Conservation (phyloP, 2,329 filamentous ascomycete species). For the Gnomoniopsis smithogilvyi region DNA sequence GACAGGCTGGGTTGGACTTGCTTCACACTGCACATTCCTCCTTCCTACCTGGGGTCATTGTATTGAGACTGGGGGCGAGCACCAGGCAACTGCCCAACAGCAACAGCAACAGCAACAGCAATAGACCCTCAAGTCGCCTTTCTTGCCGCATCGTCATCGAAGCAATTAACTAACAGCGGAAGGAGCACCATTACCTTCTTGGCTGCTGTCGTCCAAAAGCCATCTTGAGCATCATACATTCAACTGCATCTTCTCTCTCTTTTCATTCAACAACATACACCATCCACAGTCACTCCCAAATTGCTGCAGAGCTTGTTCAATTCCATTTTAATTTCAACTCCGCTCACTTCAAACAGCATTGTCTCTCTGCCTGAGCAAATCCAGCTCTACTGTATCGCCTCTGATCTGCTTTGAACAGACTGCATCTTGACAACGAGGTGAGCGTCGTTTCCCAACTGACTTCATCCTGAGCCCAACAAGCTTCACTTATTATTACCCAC, state of each 20-base stretch:
- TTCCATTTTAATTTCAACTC: constrained; percentile 49
- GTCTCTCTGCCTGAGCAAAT: constrained; percentile 21
- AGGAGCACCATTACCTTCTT: background rate
- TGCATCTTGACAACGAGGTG: constrained; percentile 12
- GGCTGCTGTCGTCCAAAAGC: no score
- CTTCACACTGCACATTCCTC: background rate
- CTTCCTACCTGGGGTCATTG: background rate
- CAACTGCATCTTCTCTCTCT: constrained; percentile 12
- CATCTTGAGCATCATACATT: background rate
- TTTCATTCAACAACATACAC: constrained; percentile 31
- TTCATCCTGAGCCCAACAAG: background rate
- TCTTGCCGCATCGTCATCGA: background rate
- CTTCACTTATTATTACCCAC: no score
- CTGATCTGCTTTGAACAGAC: background rate
- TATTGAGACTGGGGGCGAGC: background rate
- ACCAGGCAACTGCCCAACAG: constrained; percentile 15
- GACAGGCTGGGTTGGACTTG: background rate
- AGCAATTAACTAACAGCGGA: background rate
- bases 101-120: background rate
- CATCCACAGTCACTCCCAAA: constrained; percentile 45
- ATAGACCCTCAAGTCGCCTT: constrained; percentile 12
- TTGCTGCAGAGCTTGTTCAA: constrained; percentile 58
- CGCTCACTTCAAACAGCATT: constrained; percentile 52
- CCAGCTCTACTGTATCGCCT: constrained; percentile 8
- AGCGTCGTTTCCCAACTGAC: background rate